Conservation (phyloP, 768 basidiomycete genomes). For the Psilocybe azurescens region DNA sequence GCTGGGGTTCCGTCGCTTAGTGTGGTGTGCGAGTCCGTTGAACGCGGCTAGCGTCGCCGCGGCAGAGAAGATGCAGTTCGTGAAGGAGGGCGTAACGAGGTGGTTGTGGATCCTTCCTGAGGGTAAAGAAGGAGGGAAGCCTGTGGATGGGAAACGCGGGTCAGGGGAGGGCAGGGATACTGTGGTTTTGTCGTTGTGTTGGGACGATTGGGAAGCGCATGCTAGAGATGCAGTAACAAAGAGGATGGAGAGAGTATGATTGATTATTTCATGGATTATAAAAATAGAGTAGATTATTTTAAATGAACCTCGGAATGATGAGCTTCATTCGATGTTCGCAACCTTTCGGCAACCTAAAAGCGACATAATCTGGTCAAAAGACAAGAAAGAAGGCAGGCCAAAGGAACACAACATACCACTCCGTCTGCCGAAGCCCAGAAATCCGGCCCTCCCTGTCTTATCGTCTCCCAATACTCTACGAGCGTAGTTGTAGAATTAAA, state of each 20-base stretch:
- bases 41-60: constrained; percentile 50
- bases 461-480: constrained; percentile 30
- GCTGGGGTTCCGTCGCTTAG: constrained; percentile 57
- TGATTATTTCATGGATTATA: not conserved
- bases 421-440: constrained; percentile 34
- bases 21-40: constrained; percentile 52
- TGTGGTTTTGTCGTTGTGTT: constrained; percentile 42
- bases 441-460: constrained; percentile 29
- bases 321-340: not conserved
- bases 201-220: constrained; percentile 55
- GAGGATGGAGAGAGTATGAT: constrained; percentile 33
- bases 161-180: constrained; percentile 43
- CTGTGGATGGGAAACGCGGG: constrained; percentile 32
- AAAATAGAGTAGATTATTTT: too few relatives aligned
- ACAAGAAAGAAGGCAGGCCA: not conserved
- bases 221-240: constrained; percentile 33
- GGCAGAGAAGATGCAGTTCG: constrained; percentile 60
- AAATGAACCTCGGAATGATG: too few relatives aligned
- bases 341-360: not conserved
- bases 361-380: not conserved
- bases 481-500: constrained; percentile 28
- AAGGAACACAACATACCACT: constrained; percentile 3
- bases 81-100: constrained; percentile 47
- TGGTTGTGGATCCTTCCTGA: constrained; percentile 53
- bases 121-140: constrained; percentile 31